phyloP scores from a whole-genome alignment of 495 filamentous ascomycete species.

The Penicillium nucicola region DNA sequence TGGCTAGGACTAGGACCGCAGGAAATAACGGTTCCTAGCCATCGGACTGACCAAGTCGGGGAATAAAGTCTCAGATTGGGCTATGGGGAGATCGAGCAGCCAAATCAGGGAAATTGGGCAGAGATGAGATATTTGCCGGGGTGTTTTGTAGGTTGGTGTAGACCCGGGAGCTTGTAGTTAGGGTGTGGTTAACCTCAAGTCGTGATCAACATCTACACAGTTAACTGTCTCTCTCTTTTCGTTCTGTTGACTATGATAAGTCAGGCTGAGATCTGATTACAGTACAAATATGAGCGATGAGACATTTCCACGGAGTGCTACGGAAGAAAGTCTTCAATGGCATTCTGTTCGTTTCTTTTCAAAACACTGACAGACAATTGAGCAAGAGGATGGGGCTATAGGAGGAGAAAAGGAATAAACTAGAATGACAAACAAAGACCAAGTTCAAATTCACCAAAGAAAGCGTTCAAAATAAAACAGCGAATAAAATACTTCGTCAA shows the following conservation, averaged over 20 bases:
- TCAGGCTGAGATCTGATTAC: not conserved
- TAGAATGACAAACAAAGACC: slow-evolving; percentile 7
- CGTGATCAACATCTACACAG: not conserved
- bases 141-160: not conserved
- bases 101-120: not conserved
- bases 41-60: slow-evolving; percentile 19
- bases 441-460: slow-evolving; percentile 4
- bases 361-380: not conserved
- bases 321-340: slow-evolving; percentile 9
- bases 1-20: slow-evolving; percentile 16
- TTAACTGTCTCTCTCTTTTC: not conserved
- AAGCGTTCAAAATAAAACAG: slow-evolving; percentile 2
- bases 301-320: not conserved
- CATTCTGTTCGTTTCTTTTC: slow-evolving; percentile 16
- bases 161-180: too few species aligned
- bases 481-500: slow-evolving; percentile 5
- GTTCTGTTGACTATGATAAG: not conserved
- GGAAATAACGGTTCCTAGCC: slow-evolving; percentile 25
- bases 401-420: not conserved
- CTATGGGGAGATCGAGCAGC: not conserved
- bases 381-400: not conserved
- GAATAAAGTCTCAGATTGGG: slow-evolving; percentile 8
- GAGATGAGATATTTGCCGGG: not conserved
- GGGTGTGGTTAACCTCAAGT: too few species aligned
- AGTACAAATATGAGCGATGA: not conserved